A percentile compares a stretch with the other conserved stretches of the same genome.
These are phyloP conservation scores for Hamamelis virginiana DNA, from an alignment of 164 flowering plant genomes.

Conservation along the genomic window DNA sequence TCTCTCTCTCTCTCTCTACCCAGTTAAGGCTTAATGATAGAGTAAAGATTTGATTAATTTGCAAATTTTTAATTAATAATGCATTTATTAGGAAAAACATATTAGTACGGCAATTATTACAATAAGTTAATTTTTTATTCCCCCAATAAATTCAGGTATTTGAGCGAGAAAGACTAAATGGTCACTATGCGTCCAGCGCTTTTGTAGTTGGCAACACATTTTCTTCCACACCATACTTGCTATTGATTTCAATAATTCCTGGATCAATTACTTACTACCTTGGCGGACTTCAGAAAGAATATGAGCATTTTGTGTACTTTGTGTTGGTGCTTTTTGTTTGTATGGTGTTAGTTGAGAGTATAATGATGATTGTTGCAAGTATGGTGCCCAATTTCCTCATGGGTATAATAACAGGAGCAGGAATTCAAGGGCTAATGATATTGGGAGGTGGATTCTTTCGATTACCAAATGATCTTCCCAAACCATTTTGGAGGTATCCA, in stretches of 20 bases:
- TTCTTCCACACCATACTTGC: conserved; percentile 88
- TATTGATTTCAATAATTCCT: conserved; percentile 74
- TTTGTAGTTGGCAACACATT: conserved; percentile 89
- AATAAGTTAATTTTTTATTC: not conserved
- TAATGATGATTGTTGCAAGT: conserved; percentile 98
- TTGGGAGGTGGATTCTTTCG: conserved; percentile 33
- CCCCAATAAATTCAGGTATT: conserved; percentile 57
- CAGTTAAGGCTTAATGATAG: too few relatives aligned
- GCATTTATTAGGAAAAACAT: too few relatives aligned
- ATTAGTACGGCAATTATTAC: too few relatives aligned
- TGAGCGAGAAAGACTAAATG: conserved; percentile 89
- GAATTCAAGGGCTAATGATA: conserved; percentile 70
- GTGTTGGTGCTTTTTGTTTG: conserved; percentile 86
- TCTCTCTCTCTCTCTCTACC: too few relatives aligned
- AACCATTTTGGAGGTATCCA: conserved; percentile 34
- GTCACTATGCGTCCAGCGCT: conserved; percentile 82
- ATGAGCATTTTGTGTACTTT: conserved; percentile 74
- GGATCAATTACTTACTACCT: conserved; percentile 93
- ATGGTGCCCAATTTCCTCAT: conserved; percentile 91
- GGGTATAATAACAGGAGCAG: conserved; percentile 97
- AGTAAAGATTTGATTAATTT: too few relatives aligned
- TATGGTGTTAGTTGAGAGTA: conserved; percentile 91
- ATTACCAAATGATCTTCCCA: conserved; percentile 31
- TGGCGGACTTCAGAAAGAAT: conserved; percentile 88
- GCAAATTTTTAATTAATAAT: too few relatives aligned